These are phyloP conservation scores for Rubroboletus satanas DNA, from an alignment of 768 basidiomycete genomes.

Conservation along the genomic window DNA sequence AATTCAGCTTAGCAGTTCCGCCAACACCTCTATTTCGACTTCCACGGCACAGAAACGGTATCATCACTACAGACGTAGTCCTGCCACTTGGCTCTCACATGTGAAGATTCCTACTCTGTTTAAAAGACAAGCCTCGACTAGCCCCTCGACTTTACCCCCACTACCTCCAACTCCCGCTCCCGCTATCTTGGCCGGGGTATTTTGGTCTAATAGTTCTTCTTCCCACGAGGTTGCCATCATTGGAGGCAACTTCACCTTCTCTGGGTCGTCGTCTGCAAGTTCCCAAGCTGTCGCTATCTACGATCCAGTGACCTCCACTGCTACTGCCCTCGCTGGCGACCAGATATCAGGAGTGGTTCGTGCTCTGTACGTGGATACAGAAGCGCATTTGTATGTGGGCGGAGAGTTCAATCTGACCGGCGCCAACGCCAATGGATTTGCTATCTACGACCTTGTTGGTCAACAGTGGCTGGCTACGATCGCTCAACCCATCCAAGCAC, in stretches of 20 bases:
- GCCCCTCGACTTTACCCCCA: slow-evolving; percentile 52
- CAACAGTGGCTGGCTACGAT: slow-evolving; percentile 59
- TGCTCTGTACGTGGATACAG: slow-evolving; percentile 61
- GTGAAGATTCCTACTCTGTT: slow-evolving; percentile 41
- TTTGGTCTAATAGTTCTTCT: slow-evolving; percentile 81
- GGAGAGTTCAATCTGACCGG: slow-evolving; percentile 72
- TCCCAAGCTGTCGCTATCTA: slow-evolving; percentile 70
- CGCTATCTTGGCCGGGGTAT: slow-evolving; percentile 79
- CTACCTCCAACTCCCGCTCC: slow-evolving; percentile 61
- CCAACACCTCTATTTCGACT: slow-evolving; percentile 31
- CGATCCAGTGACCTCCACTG: slow-evolving; percentile 45
- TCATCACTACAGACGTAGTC: slow-evolving; percentile 32
- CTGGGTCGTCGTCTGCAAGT: slow-evolving; percentile 34
- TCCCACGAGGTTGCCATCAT: slow-evolving; percentile 67
- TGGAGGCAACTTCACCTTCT: slow-evolving; percentile 86
- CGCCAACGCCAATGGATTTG: slow-evolving; percentile 62
- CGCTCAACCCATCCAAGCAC: slow-evolving; percentile 58
- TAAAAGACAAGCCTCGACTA: slow-evolving; percentile 48
- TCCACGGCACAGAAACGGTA: slow-evolving; percentile 38
- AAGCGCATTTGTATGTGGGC: slow-evolving; percentile 72
- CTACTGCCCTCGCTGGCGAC: slow-evolving; percentile 55
- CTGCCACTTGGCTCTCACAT: slow-evolving; percentile 48
- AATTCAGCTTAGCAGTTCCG: slow-evolving; percentile 46
- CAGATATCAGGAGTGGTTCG: slow-evolving; percentile 74
- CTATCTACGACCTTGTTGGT: slow-evolving; percentile 69